These are phyloP conservation scores for Xylaria sp. DNA, from an alignment of 495 filamentous ascomycete genomes.

Conservation along the genomic window DNA sequence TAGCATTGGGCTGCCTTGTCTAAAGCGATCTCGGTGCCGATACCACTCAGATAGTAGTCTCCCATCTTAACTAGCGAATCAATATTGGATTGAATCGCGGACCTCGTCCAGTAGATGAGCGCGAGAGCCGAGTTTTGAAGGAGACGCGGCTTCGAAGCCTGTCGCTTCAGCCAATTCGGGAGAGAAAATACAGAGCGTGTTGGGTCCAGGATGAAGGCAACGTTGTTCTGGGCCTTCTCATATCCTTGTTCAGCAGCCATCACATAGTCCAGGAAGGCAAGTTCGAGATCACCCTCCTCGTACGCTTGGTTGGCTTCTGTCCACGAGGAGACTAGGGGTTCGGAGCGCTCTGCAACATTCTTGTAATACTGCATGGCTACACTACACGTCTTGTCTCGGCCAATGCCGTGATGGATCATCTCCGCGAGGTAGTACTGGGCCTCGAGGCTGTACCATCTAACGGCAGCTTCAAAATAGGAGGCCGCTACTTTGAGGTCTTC, in stretches of 20 bases:
- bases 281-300: slow-evolving; percentile 82
- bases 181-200: slow-evolving; percentile 62
- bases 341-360: slow-evolving; percentile 88
- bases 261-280: slow-evolving; percentile 83
- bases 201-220: slow-evolving; percentile 89
- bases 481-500: slow-evolving; percentile 69
- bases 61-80: slow-evolving; percentile 98
- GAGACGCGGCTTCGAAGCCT: slow-evolving; percentile 52
- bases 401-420: slow-evolving; percentile 81
- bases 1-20: slow-evolving; percentile 96
- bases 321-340: slow-evolving; percentile 83
- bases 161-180: slow-evolving; percentile 45
- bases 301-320: slow-evolving; percentile 85
- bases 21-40: slow-evolving; percentile 73
- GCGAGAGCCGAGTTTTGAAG: slow-evolving; percentile 78
- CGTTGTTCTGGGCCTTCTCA: slow-evolving; percentile 91
- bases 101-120: slow-evolving; percentile 95
- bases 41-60: slow-evolving; percentile 88
- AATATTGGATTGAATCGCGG: slow-evolving; percentile 90
- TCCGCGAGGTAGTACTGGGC: slow-evolving; percentile 96
- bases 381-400: slow-evolving; percentile 78
- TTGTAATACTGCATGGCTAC: slow-evolving; percentile 92
- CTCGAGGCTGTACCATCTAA: slow-evolving; percentile 86
- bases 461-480: slow-evolving; percentile 91
- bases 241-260: slow-evolving; percentile 97